Base-by-base conservation (phyloP, 345 rosid species). In the Populus deltoides region DNA sequence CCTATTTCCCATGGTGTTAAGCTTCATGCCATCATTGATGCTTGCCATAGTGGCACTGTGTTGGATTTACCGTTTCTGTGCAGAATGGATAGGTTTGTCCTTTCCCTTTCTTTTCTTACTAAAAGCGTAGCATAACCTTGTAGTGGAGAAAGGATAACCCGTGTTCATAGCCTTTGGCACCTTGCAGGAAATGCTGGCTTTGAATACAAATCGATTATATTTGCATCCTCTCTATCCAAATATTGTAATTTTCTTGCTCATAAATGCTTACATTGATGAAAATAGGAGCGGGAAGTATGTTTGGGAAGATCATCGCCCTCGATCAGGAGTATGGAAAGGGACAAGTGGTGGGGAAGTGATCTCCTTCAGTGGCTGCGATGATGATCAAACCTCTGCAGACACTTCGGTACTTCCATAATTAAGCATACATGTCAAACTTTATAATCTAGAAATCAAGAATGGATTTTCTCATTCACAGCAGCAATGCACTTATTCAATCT, bases 31-130 rank as follows among this genome's bases (percentile, higher is more conserved):
- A 86, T 95, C 55, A 72, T 95, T 3, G 99, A 95, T 83, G 88
- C 98, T 80, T 95, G 98, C 81, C 97, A 93, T 74, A 95, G 97
- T 75, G 99, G 99, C 49, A 95, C 99, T 1, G 90, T 90, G 45
- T 71, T 95, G 72, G 99, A 93, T 67, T 87, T 93, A 74, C 98
- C 98, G 8, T 95, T 38, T 77, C 90, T 90, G 33, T 95, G 99
- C 80, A 85, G 92, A 83, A 93, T 95, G 97, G 90, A 92, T 85
- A 88, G 90, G 98, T 92, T 75, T 66, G 86, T 70, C 38, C 49
- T 41, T 69, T 74, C 33, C 1, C 0, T 6, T 33, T 31, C 24
- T 15, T 75, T 38, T 41, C 27, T 11, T 29, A 66, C 61, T 66
- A 22, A 5, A 51, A 75, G 51, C 61, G 36, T 18, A 38, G 1